These are phyloP conservation scores for Lunasporangiospora selenospora DNA, from an alignment of 192 early-diverging fungal species.

Conservation along the genomic window DNA sequence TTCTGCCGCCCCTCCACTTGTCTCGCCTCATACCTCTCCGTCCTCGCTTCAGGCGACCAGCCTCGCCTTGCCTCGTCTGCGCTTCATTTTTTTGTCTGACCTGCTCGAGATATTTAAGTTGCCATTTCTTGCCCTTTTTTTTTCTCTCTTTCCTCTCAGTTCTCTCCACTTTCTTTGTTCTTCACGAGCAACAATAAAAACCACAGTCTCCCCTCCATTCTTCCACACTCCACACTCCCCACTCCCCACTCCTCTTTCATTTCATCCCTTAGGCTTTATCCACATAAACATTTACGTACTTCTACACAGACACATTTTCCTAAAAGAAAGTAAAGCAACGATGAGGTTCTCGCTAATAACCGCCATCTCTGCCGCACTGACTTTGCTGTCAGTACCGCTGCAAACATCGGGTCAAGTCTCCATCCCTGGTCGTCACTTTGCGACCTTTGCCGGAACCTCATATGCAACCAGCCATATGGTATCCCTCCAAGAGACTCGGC, in stretches of 20 bases:
- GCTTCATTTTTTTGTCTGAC: not conserved
- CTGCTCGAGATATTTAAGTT: not conserved
- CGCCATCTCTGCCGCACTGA: constrained; percentile 9
- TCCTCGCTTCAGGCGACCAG: not conserved
- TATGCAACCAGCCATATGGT: not conserved
- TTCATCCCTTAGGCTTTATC: not conserved
- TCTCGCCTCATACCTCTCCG: not conserved
- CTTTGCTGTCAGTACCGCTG: not conserved
- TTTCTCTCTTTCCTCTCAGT: not conserved
- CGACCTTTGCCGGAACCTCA: constrained; percentile 16
- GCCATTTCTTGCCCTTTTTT: not conserved
- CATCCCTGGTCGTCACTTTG: constrained; percentile 22
- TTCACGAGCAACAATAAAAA: not conserved
- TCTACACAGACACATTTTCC: too few relatives aligned
- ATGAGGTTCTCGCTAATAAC: constrained; percentile 5
- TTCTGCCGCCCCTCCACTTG: not conserved
- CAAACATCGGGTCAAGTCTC: constrained; percentile 29
- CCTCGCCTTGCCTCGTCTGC: not conserved
- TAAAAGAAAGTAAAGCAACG: not conserved
- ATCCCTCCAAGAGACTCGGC: not conserved
- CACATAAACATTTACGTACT: too few relatives aligned
- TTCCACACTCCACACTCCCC: not conserved
- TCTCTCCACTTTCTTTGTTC: not conserved
- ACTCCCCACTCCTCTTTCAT: not conserved
- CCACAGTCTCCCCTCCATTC: not conserved